Base-by-base conservation (phyloP, 148 eudicot species). In the Silene conica region DNA sequence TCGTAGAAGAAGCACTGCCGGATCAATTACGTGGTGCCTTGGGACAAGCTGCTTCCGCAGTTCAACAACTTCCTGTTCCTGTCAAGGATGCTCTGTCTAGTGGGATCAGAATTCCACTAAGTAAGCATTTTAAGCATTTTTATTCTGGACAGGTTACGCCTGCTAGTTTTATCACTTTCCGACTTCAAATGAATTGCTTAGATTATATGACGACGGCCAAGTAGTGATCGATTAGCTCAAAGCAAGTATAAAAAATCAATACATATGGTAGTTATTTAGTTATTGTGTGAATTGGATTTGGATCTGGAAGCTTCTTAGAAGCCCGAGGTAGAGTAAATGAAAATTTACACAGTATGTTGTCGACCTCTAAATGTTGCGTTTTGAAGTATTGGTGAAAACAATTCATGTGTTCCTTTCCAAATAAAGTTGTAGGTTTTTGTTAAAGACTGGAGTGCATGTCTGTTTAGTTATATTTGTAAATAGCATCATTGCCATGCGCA, bases 31-130 rank as follows among this genome's bases (percentile, higher is more conserved):
- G 74, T 77, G 83, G 92, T 71, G 86, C 85, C 76, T 67, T 88
- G 70, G 89, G 82, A 45, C 97, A 86, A 81, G 98, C 90, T 63
- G 78, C 74, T 75, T 77, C 69, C 43, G 85, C 91, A 6, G 75
- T 85, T 81, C 92, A 91, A 74, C 98, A 93, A 74, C 97, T 93
- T 80, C 98, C 95, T 73, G 86, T 72, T 76, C 86, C 92, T 60
- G 74, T 91, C 28, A 82, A 80, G 70, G 97, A 91, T 80, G 83
- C 80, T 50, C 64, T 89, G 63, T 77, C 95, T 67, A 76, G 77
- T 82, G 97, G 98, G 26, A 71, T 93, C 67, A 88, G 80, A 72
- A 59, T 93, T 73, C 98, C 98, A 61, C 83, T 93, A 11, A 84
- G 98, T 93, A 77, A 85, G 95, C 71, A 67, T 73, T 61, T 65